Evolutionary conservation across 345 rosid species (phyloP).

Genomic region (Excoecaria cochinchinensis): DNA sequence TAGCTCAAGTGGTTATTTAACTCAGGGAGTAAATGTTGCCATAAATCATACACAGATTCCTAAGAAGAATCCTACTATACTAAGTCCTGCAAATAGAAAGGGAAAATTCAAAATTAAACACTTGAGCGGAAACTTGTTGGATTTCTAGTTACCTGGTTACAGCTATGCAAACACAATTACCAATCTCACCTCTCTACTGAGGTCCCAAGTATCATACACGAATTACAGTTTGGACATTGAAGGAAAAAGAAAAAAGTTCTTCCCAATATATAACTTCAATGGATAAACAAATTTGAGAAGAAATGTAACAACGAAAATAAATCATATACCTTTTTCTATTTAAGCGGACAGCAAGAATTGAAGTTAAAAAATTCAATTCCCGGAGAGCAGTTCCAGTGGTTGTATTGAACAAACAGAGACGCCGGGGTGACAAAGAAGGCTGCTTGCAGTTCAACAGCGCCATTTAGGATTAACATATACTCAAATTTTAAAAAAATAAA

Average conservation of each 20-base stretch:
- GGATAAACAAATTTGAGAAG: background rate
- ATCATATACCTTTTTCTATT: conserved; percentile 58
- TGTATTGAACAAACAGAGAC: conserved; percentile 78
- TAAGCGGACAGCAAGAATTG: conserved; percentile 79
- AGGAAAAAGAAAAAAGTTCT: background rate
- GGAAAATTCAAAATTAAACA: background rate
- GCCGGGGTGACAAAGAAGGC: conserved; percentile 84
- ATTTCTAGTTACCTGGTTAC: background rate
- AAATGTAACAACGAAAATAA: background rate
- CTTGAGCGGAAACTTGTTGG: background rate
- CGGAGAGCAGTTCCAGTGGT: conserved; percentile 60
- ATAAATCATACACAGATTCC: too few relatives aligned
- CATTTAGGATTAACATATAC: background rate
- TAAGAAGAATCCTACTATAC: too few relatives aligned
- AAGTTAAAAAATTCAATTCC: conserved; percentile 72
- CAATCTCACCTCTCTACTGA: background rate
- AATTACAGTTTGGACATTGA: background rate
- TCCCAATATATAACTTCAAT: background rate
- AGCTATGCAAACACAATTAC: background rate
- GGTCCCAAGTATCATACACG: background rate
- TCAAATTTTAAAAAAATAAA: background rate
- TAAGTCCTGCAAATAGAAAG: background rate
- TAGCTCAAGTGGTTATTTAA: background rate
- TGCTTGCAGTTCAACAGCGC: conserved; percentile 28
- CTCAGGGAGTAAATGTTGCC: background rate